Percentiles rank a stretch among this genome's conserved stretches.
Evolutionary conservation across 257 asterid genomes (phyloP).

Genomic region (Nicotiana tabacum): DNA sequence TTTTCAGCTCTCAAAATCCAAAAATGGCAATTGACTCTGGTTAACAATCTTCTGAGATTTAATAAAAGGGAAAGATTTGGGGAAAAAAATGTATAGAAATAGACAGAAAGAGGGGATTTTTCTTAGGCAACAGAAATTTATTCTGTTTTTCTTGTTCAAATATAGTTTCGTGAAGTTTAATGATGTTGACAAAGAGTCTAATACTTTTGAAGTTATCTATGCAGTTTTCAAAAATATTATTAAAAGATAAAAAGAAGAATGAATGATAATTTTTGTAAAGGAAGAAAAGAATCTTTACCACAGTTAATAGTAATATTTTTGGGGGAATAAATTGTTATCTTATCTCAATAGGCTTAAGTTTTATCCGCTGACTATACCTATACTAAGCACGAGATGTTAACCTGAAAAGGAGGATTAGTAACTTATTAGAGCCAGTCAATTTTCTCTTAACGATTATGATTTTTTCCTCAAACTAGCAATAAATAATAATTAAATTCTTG

Average conservation of each 20-base stretch:
- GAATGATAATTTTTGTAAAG: background rate
- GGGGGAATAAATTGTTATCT: background rate
- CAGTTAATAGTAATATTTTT: background rate
- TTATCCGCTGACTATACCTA: background rate
- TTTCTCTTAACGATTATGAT: background rate
- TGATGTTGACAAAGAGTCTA: too few species aligned
- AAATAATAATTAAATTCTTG: background rate
- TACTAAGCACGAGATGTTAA: background rate
- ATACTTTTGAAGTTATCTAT: background rate
- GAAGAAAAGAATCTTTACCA: background rate
- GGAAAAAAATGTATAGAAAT: background rate
- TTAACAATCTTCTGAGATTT: background rate
- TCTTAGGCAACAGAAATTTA: background rate
- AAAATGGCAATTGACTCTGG: background rate
- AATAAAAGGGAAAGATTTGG: background rate
- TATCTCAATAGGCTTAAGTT: background rate
- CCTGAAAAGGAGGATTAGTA: background rate
- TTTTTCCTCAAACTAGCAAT: background rate
- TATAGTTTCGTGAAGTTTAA: too few species aligned
- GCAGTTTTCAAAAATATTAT: background rate
- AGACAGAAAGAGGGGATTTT: background rate
- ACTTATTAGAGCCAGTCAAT: background rate
- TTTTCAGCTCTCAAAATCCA: conserved; percentile 3
- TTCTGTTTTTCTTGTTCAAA: background rate
- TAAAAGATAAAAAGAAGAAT: background rate